phyloP scores from a whole-genome alignment of 768 basidiomycete species.

The Krasilnikovozyma curviuscula region DNA sequence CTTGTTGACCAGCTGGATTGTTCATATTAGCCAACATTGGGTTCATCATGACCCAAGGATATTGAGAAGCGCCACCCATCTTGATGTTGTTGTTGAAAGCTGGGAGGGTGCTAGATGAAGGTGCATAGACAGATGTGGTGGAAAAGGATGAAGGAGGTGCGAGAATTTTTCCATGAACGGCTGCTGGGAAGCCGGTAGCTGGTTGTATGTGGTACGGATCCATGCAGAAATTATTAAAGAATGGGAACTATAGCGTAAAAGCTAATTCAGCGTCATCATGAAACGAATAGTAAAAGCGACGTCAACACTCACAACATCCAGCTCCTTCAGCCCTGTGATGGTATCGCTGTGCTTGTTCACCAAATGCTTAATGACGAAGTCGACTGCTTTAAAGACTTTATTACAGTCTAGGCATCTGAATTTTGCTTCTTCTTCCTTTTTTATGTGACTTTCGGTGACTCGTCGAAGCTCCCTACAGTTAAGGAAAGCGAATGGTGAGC shows the following conservation, averaged over 20 bases:
- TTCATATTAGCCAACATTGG: neutral
- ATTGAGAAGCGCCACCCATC: neutral
- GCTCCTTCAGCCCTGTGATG: slow-evolving; percentile 41
- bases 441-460: slow-evolving; percentile 57
- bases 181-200: slow-evolving; percentile 19
- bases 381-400: slow-evolving; percentile 91
- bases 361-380: slow-evolving; percentile 95
- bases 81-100: neutral
- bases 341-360: slow-evolving; percentile 81
- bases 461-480: slow-evolving; percentile 53
- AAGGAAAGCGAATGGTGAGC: slow-evolving; percentile 11
- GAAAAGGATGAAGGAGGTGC: slow-evolving; percentile 35
- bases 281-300: neutral
- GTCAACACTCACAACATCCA: slow-evolving; percentile 54
- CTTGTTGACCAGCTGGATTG: too few species aligned
- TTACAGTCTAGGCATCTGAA: slow-evolving; percentile 84
- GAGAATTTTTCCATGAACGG: slow-evolving; percentile 21
- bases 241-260: slow-evolving; percentile 41
- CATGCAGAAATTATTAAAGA: slow-evolving; percentile 88
- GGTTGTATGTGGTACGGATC: slow-evolving; percentile 66
- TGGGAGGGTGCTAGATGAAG: slow-evolving; percentile 48
- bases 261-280: slow-evolving; percentile 10
- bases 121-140: neutral
- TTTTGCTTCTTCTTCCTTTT: slow-evolving; percentile 91
- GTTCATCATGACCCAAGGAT: slow-evolving; percentile 2